Evolutionary conservation across 768 basidiomycete genomes (phyloP).

Genomic region (Hemileccinum impolitum): DNA sequence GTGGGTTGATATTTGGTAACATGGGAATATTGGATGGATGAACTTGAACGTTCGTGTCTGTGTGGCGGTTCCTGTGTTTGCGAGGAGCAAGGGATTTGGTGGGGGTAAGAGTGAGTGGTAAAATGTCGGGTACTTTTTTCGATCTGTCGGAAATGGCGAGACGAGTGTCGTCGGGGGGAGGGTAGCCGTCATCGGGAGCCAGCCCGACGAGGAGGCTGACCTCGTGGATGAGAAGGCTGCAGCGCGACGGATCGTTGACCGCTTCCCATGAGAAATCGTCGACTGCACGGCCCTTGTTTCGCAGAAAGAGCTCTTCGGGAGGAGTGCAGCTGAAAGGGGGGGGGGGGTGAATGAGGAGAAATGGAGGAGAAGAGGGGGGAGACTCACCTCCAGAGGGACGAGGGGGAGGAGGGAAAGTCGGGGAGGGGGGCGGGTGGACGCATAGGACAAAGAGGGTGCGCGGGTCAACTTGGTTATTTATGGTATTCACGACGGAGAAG

Average conservation of each 20-base stretch:
- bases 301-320: conserved; percentile 15
- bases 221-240: conserved; percentile 30
- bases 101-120: conserved; percentile 17
- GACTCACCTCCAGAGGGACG: conserved; percentile 25
- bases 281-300: conserved; percentile 7
- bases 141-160: conserved; percentile 1
- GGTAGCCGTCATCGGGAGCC: conserved; percentile 16
- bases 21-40: background rate
- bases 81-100: conserved; percentile 18
- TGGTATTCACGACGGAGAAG: background rate
- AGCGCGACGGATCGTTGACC: conserved; percentile 18
- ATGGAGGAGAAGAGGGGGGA: too few species aligned
- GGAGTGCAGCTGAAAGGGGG: conserved; percentile 4
- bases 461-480: background rate
- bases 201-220: conserved; percentile 32
- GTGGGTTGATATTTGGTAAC: background rate
- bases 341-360: background rate
- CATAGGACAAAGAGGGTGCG: conserved; percentile 1
- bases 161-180: background rate
- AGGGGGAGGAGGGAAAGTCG: conserved; percentile 17
- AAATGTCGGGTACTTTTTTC: conserved; percentile 8
- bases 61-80: conserved; percentile 1
- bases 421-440: background rate
- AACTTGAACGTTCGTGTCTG: background rate
- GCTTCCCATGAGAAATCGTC: conserved; percentile 19